These are phyloP conservation scores for Russula lepida DNA, from an alignment of 768 basidiomycete species.

Conservation along the genomic window DNA sequence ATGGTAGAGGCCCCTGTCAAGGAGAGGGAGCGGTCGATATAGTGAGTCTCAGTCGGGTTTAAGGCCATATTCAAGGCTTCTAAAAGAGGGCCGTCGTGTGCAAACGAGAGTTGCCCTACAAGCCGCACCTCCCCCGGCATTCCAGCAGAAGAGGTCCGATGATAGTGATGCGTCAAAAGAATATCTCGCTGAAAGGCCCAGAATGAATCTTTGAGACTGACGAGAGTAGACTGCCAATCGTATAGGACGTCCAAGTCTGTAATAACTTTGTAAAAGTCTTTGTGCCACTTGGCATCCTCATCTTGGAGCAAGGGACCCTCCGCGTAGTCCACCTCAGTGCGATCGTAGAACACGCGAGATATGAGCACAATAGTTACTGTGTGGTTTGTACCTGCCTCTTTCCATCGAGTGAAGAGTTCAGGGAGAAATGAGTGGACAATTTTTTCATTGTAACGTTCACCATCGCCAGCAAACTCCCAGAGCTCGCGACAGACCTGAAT, in stretches of 20 bases:
- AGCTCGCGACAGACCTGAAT: constrained; percentile 95
- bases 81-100: constrained; percentile 91
- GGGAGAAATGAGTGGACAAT: constrained; percentile 97
- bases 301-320: constrained; percentile 73
- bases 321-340: constrained; percentile 70
- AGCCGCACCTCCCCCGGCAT: constrained; percentile 49
- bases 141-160: constrained; percentile 40
- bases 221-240: constrained; percentile 83
- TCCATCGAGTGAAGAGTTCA: constrained; percentile 78
- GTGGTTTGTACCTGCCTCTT: constrained; percentile 79
- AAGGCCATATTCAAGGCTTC: constrained; percentile 91
- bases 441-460: constrained; percentile 93
- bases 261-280: constrained; percentile 95
- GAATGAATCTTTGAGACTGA: constrained; percentile 80
- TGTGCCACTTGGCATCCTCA: constrained; percentile 75
- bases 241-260: constrained; percentile 83
- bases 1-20: constrained; percentile 80
- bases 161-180: constrained; percentile 81
- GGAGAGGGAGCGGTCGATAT: constrained; percentile 89
- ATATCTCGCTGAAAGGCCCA: constrained; percentile 91
- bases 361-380: constrained; percentile 91
- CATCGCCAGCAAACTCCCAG: constrained; percentile 96
- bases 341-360: constrained; percentile 84
- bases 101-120: constrained; percentile 71
- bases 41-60: constrained; percentile 89